These are phyloP conservation scores for Pleurotus sapidus DNA, from an alignment of 768 basidiomycete genomes.

Conservation along the genomic window DNA sequence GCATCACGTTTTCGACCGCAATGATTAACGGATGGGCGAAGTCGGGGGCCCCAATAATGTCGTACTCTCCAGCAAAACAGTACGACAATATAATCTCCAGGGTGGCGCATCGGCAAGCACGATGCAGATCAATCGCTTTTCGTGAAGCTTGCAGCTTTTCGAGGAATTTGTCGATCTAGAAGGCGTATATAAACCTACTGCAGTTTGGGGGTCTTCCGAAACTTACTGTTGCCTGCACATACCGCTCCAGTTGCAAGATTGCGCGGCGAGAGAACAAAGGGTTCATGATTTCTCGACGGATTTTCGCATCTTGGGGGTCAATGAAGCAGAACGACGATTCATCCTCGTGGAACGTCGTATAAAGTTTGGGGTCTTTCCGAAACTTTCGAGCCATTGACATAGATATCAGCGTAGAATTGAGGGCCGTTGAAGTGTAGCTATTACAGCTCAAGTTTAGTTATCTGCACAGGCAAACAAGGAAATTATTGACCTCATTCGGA, in stretches of 20 bases:
- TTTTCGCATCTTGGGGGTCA: constrained; percentile 22
- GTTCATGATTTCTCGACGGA: constrained; percentile 22
- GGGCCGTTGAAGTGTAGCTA: constrained; percentile 36
- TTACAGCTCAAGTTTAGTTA: neutral
- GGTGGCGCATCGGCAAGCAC: constrained; percentile 22
- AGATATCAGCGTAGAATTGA: constrained; percentile 31
- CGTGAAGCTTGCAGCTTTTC: neutral
- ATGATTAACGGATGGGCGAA: constrained; percentile 24
- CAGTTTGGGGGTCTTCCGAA: neutral
- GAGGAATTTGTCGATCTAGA: constrained; percentile 23
- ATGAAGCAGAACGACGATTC: constrained; percentile 24
- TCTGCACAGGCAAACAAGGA: neutral
- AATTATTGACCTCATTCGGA: constrained; percentile 29
- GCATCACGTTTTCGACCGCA: constrained; percentile 13
- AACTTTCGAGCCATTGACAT: constrained; percentile 20
- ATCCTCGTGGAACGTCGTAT: constrained; percentile 20
- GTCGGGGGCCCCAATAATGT: constrained; percentile 18
- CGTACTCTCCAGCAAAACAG: constrained; percentile 25
- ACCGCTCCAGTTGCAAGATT: constrained; percentile 24
- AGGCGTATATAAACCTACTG: neutral
- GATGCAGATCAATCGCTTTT: constrained; percentile 18
- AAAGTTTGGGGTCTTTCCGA: constrained; percentile 25
- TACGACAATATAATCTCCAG: constrained; percentile 29
- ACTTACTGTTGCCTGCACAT: constrained; percentile 24
- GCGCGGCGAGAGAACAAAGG: constrained; percentile 32